Evolutionary conservation across 2,329 filamentous ascomycete species (phyloP).

Genomic region (Lachnellula subtilissima): DNA sequence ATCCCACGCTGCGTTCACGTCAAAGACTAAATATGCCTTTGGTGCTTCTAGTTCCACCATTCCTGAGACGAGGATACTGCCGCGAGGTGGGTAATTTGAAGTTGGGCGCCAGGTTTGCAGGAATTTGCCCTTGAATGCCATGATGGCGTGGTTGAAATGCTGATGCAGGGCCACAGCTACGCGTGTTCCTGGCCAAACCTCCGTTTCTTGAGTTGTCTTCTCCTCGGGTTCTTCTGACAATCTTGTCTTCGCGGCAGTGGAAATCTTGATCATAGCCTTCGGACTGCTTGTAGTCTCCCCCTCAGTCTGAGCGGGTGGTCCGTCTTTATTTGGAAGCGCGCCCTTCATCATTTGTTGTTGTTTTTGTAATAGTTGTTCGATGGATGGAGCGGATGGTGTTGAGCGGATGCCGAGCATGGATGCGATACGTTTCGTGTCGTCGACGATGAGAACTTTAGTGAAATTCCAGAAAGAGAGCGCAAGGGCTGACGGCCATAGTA

Average conservation of each 20-base stretch:
- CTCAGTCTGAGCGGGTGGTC: slow-evolving; percentile 7
- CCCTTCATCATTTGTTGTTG: slow-evolving; percentile 21
- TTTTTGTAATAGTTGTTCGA: slow-evolving; percentile 23
- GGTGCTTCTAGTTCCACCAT: slow-evolving; percentile 49
- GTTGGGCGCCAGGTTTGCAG: slow-evolving; percentile 44
- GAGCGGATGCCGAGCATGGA: slow-evolving; percentile 42
- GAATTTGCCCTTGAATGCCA: slow-evolving; percentile 27
- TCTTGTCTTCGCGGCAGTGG: slow-evolving; percentile 6
- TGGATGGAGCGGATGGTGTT: slow-evolving; percentile 12
- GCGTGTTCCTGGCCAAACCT: background rate
- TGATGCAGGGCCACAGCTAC: slow-evolving; percentile 13
- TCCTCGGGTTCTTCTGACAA: slow-evolving; percentile 3
- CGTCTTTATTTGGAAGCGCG: slow-evolving; percentile 16
- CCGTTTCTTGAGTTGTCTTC: slow-evolving; percentile 8
- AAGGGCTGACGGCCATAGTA: slow-evolving; percentile 50
- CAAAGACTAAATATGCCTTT: slow-evolving; percentile 43
- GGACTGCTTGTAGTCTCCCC: slow-evolving; percentile 9
- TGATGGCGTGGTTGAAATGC: slow-evolving; percentile 23
- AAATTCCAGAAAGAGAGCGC: slow-evolving; percentile 50
- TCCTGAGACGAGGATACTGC: slow-evolving; percentile 49
- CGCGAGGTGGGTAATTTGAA: slow-evolving; percentile 42
- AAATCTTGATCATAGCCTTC: slow-evolving; percentile 6
- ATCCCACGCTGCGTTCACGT: slow-evolving; percentile 51
- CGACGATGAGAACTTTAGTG: slow-evolving; percentile 42
- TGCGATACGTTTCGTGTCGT: slow-evolving; percentile 38